phyloP scores from a whole-genome alignment of 352 stramenopile species.

The Elongisporangium prolatum region DNA sequence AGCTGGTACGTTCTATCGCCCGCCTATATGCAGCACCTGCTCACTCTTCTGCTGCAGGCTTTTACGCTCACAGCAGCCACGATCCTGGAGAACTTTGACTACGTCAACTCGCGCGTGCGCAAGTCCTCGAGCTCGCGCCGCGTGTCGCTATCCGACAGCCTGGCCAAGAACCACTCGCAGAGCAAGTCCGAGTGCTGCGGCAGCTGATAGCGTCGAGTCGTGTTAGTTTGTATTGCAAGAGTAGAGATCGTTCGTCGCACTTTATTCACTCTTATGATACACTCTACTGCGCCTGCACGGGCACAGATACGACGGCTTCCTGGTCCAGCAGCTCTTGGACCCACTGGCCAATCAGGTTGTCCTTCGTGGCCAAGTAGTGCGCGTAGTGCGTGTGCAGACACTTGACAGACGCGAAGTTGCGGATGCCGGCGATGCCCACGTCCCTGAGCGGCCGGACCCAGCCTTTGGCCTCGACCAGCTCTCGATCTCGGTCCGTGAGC shows the following conservation, averaged over 20 bases:
- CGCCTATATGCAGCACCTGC: neutral
- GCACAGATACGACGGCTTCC: constrained; percentile 4
- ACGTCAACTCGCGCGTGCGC: constrained; percentile 50
- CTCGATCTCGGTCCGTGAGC: constrained; percentile 33
- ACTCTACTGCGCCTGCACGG: constrained; percentile 3
- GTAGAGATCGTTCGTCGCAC: neutral
- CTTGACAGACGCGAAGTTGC: constrained; percentile 54
- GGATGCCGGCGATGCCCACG: constrained; percentile 60
- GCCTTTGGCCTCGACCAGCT: constrained; percentile 27
- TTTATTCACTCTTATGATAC: neutral
- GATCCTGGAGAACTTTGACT: constrained; percentile 77
- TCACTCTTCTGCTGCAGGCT: constrained; percentile 18
- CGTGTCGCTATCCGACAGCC: constrained; percentile 30
- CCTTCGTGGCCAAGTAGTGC: constrained; percentile 44
- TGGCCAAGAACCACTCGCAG: constrained; percentile 11
- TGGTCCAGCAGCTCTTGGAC: constrained; percentile 50
- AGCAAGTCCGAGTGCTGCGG: constrained; percentile 37
- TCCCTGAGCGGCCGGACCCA: constrained; percentile 41
- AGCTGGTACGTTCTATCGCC: constrained; percentile 35
- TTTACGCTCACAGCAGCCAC: constrained; percentile 68
- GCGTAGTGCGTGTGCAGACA: constrained; percentile 75
- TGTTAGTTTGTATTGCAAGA: neutral
- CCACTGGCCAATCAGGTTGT: constrained; percentile 59
- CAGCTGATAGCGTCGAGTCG: neutral
- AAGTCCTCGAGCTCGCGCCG: constrained; percentile 30